Base-by-base conservation (phyloP, 192 early-diverging fungal species). In the Powellomyces hirtus region DNA sequence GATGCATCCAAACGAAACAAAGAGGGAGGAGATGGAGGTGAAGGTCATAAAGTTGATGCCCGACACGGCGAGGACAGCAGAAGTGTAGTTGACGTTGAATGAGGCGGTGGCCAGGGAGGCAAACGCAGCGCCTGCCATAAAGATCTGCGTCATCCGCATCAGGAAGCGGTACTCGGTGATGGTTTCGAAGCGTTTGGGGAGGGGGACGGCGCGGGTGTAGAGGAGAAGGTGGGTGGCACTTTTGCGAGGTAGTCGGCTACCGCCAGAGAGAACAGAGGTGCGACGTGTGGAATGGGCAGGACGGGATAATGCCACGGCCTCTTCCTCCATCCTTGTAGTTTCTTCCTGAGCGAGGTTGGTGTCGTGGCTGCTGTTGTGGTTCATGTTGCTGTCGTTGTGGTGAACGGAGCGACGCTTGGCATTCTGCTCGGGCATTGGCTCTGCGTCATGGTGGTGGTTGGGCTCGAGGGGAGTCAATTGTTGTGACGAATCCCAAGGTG, bases 31-130 rank as follows among this genome's bases (percentile, higher is more conserved):
- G 24, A 80, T 70, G 37, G 77, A 68, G 7, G 70, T 75, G 46
- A 81, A 75, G 11, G 68, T 70, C 72, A 76, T 82, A 37, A 77
- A 56, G 40, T 75, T 78, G 51, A 82, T 80, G 20, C 80, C 80
- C 11, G 77, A 74, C 22, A 53, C 45, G 27, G 64, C 77, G n/a
- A 82, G 56, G 34, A 80, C 73, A 2, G 75, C 52, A 3, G 72
- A 67, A 3, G 66, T 68, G 71, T 77, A 82, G 59, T 82, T 74
- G n/a, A 77, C 80, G 20, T 70, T 66, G 56, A 82, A 79, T 0
- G 80, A 71, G 5, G 75, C 74, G 3, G 73, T 70, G 1, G 77
- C 71, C 5, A 81, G 60, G 30, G 67, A 58, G 3, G 71, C 61
- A 46, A 81, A 81, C 1, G 77, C 46, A n/a, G n/a, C n/a, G n/a